Evolutionary conservation across 2,329 filamentous ascomycete genomes (phyloP), one percentile per base, ranked within the genome.

Genomic region (Byssothecium circinans): DNA sequence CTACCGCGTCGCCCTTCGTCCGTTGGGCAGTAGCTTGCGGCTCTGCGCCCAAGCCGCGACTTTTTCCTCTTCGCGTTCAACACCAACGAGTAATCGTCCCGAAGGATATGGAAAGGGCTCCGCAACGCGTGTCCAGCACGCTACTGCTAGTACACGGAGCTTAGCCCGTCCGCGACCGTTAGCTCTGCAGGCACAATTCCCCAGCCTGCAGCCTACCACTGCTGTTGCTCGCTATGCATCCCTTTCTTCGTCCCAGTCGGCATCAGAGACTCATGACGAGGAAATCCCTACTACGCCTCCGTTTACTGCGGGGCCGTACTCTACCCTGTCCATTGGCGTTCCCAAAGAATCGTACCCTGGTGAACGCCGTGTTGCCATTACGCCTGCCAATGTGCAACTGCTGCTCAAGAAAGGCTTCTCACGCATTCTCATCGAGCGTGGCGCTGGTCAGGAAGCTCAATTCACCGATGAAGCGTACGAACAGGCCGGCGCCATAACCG

Each of bases 331-430:
- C 3, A 83, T 96, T 39, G 90, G 90, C 48, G 82, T 94, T 3
- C 89, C 89, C 12, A 83, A 81, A 48, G 91, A 96, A 71, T 86
- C 82, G n/a, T 90, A 81, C 61, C 81, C 84, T 1, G 83, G 85
- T 48, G 91, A 96, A 74, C 84, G 87, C 34, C 87, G 91, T 41
- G 90, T 95, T 12, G 89, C 91, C 23, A 79, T 95, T 46, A 92
- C 89, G 0, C 91, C 91, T 1, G 83, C 88, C 54, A 95, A 95
- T 74, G 88, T 91, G 14, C 81, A 85, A 2, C 75, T 95, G 1
- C 75, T 96, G 1, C 81, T 91, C 53, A 95, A 95, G 69, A 95
- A 95, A 69, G 91, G 90, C 27, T 94, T 90, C 68, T 80, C 78
- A 27, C 83, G 84, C 52, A 82, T 96, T 19, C 74, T 95, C 2